Base-by-base conservation (phyloP, 2,329 filamentous ascomycete genomes). In the Aulographum hederae region DNA sequence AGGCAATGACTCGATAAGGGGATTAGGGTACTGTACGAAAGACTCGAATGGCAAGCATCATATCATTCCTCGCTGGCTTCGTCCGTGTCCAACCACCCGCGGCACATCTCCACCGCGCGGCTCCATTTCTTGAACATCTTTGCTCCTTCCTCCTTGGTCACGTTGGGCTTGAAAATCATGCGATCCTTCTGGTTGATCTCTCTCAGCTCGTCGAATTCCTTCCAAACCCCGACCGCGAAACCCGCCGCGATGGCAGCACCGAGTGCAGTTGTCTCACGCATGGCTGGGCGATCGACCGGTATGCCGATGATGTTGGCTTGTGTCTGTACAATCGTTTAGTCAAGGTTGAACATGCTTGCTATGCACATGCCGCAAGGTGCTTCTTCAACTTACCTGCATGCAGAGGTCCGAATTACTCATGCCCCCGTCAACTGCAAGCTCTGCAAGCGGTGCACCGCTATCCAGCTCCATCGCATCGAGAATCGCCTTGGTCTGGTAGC, bases 401-500 rank as follows among this genome's bases (percentile, higher is more conserved):
- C 76, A 82, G 34, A 92, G 64, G 48, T 85, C 77, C 8, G 79
- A 86, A 54, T 81, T 86, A 44, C 77, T 84, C 65, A 93, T 80
- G 36, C 84, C 84, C 35, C 84, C 84, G 47, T 93, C 84, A 27
- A 92, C 84, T 20, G 79, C 76, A 27, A 93, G 63, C 40, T 75
- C 69, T 35, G 70, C 65, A 19, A 93, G 66, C 39, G 70, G 69
- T 48, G 85, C 74, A 21, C 74, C 73, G 32, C 76, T 84, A 55
- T 92, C 84, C 43, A 76, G 71, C 47, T 80, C 80, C 84, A 93
- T 93, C 38, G 84, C 81, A 47, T 89, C 76, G 16, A 93, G 67
- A 44, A 93, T 92, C 15, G 84, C 84, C 44, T 84, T 84, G 16
- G 81, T 92, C 55, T 93, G 84, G 62, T 80, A 91, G 58, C 84